Percentiles rank a stretch among this genome's conserved stretches.
These are phyloP conservation scores for Aspergillus fumigatus DNA, from an alignment of 2,329 filamentous ascomycete species.

Conservation along the genomic window DNA sequence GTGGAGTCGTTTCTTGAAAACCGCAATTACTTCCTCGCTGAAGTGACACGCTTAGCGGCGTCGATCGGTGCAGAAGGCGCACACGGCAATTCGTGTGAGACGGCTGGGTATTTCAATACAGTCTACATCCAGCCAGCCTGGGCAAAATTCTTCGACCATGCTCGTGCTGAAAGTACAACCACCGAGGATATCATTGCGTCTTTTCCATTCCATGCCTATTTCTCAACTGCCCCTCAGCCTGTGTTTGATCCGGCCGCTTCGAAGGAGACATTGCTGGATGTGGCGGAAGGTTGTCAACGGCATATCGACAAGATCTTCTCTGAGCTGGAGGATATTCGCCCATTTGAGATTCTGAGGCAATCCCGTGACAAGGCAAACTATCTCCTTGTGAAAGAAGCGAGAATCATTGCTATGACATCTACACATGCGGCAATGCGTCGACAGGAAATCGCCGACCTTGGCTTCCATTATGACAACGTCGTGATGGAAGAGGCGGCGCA, in stretches of 20 bases:
- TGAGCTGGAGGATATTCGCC: conserved; percentile 86
- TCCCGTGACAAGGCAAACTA: conserved; percentile 95
- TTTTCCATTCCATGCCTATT: conserved; percentile 88
- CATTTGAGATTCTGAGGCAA: conserved; percentile 87
- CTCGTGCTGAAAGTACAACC: conserved; percentile 53
- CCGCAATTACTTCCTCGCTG: conserved; percentile 68
- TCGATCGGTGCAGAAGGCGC: conserved; percentile 85
- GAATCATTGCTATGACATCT: conserved; percentile 97
- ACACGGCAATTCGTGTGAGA: conserved; percentile 95
- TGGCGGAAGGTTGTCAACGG: conserved; percentile 77
- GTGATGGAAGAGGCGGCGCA: conserved; percentile 98
- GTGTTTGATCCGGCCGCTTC: conserved; percentile 67
- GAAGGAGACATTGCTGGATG: conserved; percentile 65
- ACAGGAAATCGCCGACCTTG: conserved; percentile 83
- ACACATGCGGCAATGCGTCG: conserved; percentile 95
- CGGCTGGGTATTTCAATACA: conserved; percentile 90
- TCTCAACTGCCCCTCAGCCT: conserved; percentile 79
- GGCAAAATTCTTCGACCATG: conserved; percentile 72
- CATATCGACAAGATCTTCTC: conserved; percentile 89
- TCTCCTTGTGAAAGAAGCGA: conserved; percentile 88
- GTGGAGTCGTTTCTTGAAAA: conserved; percentile 95
- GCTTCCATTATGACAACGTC: conserved; percentile 96
- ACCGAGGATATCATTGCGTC: conserved; percentile 60
- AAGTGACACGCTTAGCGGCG: conserved; percentile 79
- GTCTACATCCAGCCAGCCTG: conserved; percentile 88